phyloP scores from a whole-genome alignment of 2,329 filamentous ascomycete species.

The Colletotrichum limetticola region DNA sequence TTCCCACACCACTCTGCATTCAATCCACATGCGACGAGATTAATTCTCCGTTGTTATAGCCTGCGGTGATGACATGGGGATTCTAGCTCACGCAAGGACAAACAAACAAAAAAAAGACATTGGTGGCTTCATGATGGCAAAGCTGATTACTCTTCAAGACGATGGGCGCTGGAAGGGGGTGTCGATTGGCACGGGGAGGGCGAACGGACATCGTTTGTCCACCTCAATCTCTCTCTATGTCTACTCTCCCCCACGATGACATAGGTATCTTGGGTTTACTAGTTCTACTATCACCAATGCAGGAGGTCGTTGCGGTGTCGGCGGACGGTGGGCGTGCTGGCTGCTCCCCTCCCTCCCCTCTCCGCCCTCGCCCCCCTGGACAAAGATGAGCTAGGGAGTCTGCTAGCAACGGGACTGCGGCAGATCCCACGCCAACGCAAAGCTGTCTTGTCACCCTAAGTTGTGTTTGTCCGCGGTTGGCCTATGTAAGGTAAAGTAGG shows the following conservation, averaged over 20 bases:
- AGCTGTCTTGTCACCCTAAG: not conserved
- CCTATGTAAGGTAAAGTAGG: not conserved
- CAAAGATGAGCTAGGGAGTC: constrained; percentile 23
- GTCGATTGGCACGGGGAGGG: constrained; percentile 30
- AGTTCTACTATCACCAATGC: constrained; percentile 19
- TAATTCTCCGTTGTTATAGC: not conserved
- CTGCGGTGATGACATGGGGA: not conserved
- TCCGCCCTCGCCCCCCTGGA: not conserved
- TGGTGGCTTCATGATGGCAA: constrained; percentile 4
- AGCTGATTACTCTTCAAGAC: not conserved
- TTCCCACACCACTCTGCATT: not conserved
- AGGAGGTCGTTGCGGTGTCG: constrained; percentile 19
- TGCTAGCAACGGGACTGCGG: constrained; percentile 27
- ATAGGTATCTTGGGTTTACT: constrained; percentile 8
- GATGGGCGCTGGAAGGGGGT: constrained; percentile 5
- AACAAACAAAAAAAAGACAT: not conserved
- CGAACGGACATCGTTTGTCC: not conserved
- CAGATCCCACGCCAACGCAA: constrained; percentile 13
- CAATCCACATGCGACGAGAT: not conserved
- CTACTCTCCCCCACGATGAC: constrained; percentile 8
- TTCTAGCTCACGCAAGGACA: not conserved
- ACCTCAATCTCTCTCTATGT: not conserved
- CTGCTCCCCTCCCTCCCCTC: not conserved
- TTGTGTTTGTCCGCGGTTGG: not conserved
- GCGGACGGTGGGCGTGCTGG: not conserved